These are phyloP conservation scores for Bipolaris cookei DNA, from an alignment of 2,329 filamentous ascomycete species.

Conservation along the genomic window DNA sequence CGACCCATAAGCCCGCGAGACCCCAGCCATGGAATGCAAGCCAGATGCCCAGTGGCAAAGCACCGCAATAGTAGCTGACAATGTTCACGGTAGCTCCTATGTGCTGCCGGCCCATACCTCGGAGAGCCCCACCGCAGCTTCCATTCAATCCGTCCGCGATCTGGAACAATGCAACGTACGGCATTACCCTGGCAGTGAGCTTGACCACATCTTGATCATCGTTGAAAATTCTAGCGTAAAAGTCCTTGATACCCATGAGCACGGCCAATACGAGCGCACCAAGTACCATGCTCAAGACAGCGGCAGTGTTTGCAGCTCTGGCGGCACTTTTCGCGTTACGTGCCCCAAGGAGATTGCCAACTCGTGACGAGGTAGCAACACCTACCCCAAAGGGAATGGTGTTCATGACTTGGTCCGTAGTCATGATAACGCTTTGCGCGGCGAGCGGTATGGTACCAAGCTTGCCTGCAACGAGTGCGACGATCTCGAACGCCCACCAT, in stretches of 20 bases:
- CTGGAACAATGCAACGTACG: slow-evolving; percentile 87
- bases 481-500: slow-evolving; percentile 95
- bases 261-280: slow-evolving; percentile 71
- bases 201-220: slow-evolving; percentile 73
- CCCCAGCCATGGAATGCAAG: slow-evolving; percentile 89
- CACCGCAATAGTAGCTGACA: slow-evolving; percentile 82
- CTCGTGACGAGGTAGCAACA: slow-evolving; percentile 76
- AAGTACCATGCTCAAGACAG: slow-evolving; percentile 72
- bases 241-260: slow-evolving; percentile 72
- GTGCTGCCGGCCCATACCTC: slow-evolving; percentile 87
- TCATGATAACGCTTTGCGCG: slow-evolving; percentile 89
- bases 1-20: slow-evolving; percentile 79
- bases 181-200: slow-evolving; percentile 79
- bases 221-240: slow-evolving; percentile 82
- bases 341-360: slow-evolving; percentile 81
- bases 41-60: slow-evolving; percentile 80
- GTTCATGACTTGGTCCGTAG: slow-evolving; percentile 81
- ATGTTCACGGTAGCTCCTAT: slow-evolving; percentile 83
- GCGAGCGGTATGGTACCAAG: slow-evolving; percentile 80
- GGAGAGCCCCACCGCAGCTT: slow-evolving; percentile 77
- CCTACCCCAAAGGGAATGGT: slow-evolving; percentile 88
- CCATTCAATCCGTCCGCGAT: slow-evolving; percentile 89
- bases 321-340: slow-evolving; percentile 69
- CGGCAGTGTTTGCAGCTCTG: slow-evolving; percentile 76
- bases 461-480: slow-evolving; percentile 79